Percentiles rank a stretch among this genome's conserved stretches.
Evolutionary conservation across 768 basidiomycete species (phyloP).

Genomic region (Kwoniella dendrophila): DNA sequence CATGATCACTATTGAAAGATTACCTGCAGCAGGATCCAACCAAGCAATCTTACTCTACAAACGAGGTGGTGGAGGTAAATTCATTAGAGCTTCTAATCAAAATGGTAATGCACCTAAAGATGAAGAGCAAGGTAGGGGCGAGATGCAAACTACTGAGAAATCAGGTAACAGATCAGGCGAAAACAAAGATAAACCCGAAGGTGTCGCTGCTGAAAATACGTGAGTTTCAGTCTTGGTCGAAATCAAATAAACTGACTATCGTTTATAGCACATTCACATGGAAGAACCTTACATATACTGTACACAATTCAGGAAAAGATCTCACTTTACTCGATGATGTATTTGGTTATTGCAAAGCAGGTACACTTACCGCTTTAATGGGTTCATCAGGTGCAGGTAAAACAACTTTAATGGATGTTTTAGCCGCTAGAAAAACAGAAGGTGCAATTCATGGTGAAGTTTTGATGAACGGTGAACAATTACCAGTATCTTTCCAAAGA

Average conservation of each 20-base stretch:
- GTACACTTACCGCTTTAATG: slow-evolving; percentile 82
- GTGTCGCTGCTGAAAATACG: slow-evolving; percentile 34
- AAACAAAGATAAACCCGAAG: slow-evolving; percentile 11
- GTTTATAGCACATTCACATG: slow-evolving; percentile 54
- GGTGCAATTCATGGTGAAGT: slow-evolving; percentile 57
- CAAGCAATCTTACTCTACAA: slow-evolving; percentile 43
- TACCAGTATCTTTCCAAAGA: slow-evolving; percentile 57
- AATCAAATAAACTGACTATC: slow-evolving; percentile 7
- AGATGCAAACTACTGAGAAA: slow-evolving; percentile 37
- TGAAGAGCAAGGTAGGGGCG: slow-evolving; percentile 34
- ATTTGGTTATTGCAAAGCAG: slow-evolving; percentile 78
- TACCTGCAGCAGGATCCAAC: slow-evolving; percentile 46
- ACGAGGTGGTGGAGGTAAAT: slow-evolving; percentile 44
- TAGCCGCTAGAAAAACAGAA: slow-evolving; percentile 44
- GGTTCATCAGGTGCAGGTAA: slow-evolving; percentile 59
- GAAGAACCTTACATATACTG: slow-evolving; percentile 52
- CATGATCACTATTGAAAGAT: slow-evolving; percentile 47
- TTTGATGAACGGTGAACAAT: slow-evolving; percentile 56
- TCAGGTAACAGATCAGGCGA: slow-evolving; percentile 6
- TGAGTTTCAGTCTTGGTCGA: slow-evolving; percentile 14
- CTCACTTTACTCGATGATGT: slow-evolving; percentile 67
- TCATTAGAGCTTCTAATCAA: slow-evolving; percentile 51
- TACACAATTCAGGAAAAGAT: slow-evolving; percentile 35
- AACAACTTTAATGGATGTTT: slow-evolving; percentile 49
- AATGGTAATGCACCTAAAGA: slow-evolving; percentile 40